Evolutionary conservation across 202 grass and related monocot species (phyloP), one percentile per base, ranked within the genome.

Genomic region (Saccharum hybrid): DNA sequence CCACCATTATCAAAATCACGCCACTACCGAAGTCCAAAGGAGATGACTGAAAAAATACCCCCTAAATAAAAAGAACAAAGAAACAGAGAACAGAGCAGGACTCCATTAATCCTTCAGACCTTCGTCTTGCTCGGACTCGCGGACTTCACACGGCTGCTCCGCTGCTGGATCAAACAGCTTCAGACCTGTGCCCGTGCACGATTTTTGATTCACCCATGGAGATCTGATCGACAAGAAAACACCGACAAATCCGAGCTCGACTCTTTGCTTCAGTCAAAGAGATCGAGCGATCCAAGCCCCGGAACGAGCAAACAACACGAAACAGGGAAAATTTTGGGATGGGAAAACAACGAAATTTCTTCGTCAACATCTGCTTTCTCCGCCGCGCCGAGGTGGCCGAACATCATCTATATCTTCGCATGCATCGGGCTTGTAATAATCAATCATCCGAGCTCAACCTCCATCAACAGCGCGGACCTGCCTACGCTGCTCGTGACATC

Each of bases 121-220:
- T 72, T 66, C 78, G 65, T 89, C 66, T 85, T 66, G 77, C 71
- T 83, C 31, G 42, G 82, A 76, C 45, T 63, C 63, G 52, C 63
- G 21, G 2, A 10, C 43, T 64, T 38, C 40, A 5, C 10, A 34
- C 13, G 78, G 30, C 36, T 4, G 45, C 45, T 15, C 12, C 61
- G 84, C 12, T 39, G 7, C 84, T 40, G 52, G 39, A 84, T 68
- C 73, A 3, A n/a, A 34, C 40, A n/a, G 37, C 76, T 21, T 22
- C 28, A 14, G 18, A 22, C 57, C 18, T 15, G 43, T 10, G 43
- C n/a, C 30, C 31, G 75, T 82, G 85, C 81, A 81, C 66, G 49
- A 84, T 16, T 46, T 81, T 68, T 51, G 69, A 34, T 54, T 61
- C 64, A 41, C 0, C 14, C 37, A 23, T 16, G 28, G 10, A 33